Base-by-base conservation (phyloP, 176 grass and related monocot genomes). In the Carex kokanica region DNA sequence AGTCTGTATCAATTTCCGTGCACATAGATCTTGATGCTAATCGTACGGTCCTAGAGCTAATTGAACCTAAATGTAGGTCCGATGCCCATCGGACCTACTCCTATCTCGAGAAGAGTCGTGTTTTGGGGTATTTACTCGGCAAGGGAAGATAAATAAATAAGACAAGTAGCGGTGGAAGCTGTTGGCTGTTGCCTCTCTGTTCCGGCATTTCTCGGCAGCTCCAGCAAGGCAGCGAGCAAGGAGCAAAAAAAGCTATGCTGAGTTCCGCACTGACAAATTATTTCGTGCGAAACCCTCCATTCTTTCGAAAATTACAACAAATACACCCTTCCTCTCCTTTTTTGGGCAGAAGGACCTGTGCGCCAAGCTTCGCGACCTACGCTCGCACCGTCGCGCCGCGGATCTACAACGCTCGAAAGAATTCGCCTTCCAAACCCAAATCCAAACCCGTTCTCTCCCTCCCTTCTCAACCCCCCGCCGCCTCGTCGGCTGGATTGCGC, bases 341-440 rank as follows among this genome's bases (percentile, higher is more conserved):
- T 87, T 90, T 90, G 88, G 90, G 83, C 88, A 90, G 81, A 86
- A 80, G 82, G 45, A 75, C 88, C 55, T 87, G 84, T 54, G 75
- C 86, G 59, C 84, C 85, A 74, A 71, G 61, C 21, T 17, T 68
- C 17, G 85, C 85, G 64, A 83, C 84, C 47, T 88, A 87, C 52
- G 64, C 88, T 69, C 87, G 85, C 77, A 79, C 89, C 43, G 17
- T 11, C 58, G 1, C 41, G 73, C 27, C 7, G 20, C 14, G 57
- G 27, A 58, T 80, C 78, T 57, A 9, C 32, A 43, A 57, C 23
- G 14, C 49, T 41, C 78, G 55, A 8, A 81, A n/a, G 18, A 65
- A 64, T 29, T 41, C 55, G 18, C 21, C 58, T 31, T 53, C 29
- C 36, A 66, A 65, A 75, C 11, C 71, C 47, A 75, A 75, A 64